phyloP scores from a whole-genome alignment of 2,329 filamentous ascomycete species.

The Chalaropsis thielavioides region DNA sequence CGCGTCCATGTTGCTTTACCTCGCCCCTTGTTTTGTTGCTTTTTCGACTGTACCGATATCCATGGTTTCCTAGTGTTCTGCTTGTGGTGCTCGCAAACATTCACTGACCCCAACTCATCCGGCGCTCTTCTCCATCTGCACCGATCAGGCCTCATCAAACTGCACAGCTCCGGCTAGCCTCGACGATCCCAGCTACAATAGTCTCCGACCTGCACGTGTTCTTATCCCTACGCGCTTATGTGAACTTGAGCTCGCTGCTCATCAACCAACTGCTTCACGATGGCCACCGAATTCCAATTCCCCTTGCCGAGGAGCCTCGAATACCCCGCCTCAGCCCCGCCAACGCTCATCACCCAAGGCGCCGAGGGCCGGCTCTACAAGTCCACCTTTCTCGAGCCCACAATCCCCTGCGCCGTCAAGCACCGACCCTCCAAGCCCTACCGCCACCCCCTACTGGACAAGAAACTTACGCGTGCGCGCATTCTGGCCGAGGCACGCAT shows the following conservation, averaged over 20 bases:
- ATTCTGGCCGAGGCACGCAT: constrained; percentile 82
- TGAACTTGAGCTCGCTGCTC: neutral
- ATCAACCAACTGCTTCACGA: neutral
- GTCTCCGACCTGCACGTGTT: neutral
- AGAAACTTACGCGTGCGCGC: constrained; percentile 70
- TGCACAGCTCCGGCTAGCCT: too few species aligned
- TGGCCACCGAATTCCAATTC: constrained; percentile 22
- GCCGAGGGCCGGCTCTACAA: constrained; percentile 91
- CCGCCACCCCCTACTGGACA: constrained; percentile 79
- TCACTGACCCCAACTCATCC: too few species aligned
- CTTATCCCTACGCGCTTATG: neutral
- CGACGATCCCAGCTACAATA: neutral
- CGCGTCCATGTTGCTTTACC: neutral
- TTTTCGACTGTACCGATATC: neutral
- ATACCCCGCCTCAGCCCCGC: constrained; percentile 42
- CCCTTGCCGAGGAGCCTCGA: constrained; percentile 51
- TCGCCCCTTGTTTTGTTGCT: neutral
- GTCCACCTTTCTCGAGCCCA: constrained; percentile 59
- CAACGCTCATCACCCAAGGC: constrained; percentile 72
- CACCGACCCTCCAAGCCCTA: constrained; percentile 84
- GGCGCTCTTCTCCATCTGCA: too few species aligned
- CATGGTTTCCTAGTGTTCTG: neutral
- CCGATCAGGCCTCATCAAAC: too few species aligned
- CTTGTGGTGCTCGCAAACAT: too few species aligned
- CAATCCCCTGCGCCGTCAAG: constrained; percentile 66